Evolutionary conservation across 805 yeast species (phyloP).

Genomic region (Blastobotrys americana): DNA sequence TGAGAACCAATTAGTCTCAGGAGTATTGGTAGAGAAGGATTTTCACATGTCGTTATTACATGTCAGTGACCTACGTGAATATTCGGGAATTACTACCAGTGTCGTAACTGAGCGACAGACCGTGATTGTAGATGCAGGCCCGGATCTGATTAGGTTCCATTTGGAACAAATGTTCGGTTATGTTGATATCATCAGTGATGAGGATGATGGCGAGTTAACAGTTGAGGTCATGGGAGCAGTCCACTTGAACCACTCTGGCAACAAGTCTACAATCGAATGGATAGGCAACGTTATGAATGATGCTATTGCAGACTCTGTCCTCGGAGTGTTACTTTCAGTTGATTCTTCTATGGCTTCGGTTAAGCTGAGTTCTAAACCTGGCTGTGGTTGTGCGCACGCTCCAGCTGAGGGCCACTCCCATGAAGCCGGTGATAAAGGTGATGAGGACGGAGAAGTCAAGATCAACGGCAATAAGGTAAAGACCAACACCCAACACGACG

Average conservation of each 20-base stretch:
- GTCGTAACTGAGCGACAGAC: conserved; percentile 76
- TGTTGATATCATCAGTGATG: conserved; percentile 56
- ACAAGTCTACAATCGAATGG: conserved; percentile 75
- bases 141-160: conserved; percentile 80
- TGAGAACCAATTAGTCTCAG: conserved; percentile 52
- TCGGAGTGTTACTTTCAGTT: conserved; percentile 83
- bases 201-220: conserved; percentile 28
- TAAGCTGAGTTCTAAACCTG: conserved; percentile 65
- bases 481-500: too few species aligned
- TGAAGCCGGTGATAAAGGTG: too few species aligned
- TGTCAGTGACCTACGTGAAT: conserved; percentile 82
- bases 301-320: conserved; percentile 86
- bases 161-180: conserved; percentile 92
- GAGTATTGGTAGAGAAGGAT: conserved; percentile 85
- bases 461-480: conserved; percentile 29
- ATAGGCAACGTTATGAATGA: conserved; percentile 82
- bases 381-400: conserved; percentile 44
- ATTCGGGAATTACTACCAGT: conserved; percentile 78
- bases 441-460: conserved; percentile 16
- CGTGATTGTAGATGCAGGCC: conserved; percentile 69
- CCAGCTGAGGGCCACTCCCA: conserved; percentile 15
- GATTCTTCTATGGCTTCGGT: conserved; percentile 95
- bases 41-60: conserved; percentile 79
- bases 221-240: conserved; percentile 54
- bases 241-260: conserved; percentile 41